Evolutionary conservation across 73 alveolate species (phyloP).

Genomic region (Symbiodinium natans): DNA sequence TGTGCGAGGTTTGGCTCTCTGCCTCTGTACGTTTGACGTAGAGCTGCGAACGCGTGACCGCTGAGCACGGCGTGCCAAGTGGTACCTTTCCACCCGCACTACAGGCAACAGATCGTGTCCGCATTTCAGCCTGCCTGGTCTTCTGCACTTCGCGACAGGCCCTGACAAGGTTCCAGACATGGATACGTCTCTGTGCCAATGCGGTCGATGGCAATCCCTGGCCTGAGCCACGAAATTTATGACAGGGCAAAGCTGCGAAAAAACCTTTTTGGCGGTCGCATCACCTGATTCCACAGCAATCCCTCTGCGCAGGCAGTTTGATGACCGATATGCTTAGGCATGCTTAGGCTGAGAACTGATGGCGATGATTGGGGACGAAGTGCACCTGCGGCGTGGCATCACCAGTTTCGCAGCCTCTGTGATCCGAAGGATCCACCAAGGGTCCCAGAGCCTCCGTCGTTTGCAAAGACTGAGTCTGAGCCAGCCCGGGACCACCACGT

Average conservation of each 20-base stretch:
- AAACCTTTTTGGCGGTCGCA: not conserved
- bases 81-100: not conserved
- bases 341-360: not conserved
- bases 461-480: too few relatives aligned
- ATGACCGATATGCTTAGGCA: too few relatives aligned
- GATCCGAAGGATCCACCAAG: not conserved
- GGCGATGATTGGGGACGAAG: constrained; percentile 8
- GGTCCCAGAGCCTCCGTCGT: not conserved
- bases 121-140: not conserved
- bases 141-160: not conserved
- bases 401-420: not conserved
- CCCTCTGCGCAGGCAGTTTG: too few relatives aligned
- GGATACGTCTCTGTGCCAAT: too few relatives aligned
- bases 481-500: too few relatives aligned
- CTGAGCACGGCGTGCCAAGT: constrained; percentile 22
- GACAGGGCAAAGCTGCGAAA: constrained; percentile 8
- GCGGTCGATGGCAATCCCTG: too few relatives aligned
- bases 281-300: not conserved
- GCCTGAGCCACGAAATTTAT: constrained; percentile 26
- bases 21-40: constrained; percentile 34
- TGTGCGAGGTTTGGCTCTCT: too few relatives aligned
- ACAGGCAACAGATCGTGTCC: not conserved
- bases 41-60: constrained; percentile 45
- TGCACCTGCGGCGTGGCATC: not conserved
- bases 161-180: not conserved